These are phyloP conservation scores for Mercurialis annua DNA, from an alignment of 345 rosid genomes.

Conservation along the genomic window DNA sequence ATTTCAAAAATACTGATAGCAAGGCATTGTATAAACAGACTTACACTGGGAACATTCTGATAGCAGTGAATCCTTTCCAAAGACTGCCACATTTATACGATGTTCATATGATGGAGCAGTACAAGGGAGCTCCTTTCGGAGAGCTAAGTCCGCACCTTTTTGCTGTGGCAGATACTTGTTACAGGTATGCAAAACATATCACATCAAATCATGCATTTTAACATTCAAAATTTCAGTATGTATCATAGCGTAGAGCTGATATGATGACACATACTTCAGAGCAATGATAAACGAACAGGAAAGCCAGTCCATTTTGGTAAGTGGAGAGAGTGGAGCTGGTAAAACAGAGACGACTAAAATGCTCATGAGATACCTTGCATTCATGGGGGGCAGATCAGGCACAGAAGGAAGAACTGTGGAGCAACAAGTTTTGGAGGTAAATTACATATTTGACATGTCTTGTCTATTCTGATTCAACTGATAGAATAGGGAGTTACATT, in stretches of 20 bases:
- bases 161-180: slow-evolving; percentile 58
- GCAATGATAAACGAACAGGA: slow-evolving; percentile 69
- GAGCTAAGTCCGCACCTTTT: slow-evolving; percentile 63
- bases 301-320: slow-evolving; percentile 69
- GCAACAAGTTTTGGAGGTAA: slow-evolving; percentile 76
- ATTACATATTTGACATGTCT: slow-evolving; percentile 6
- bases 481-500: slow-evolving; percentile 15
- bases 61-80: slow-evolving; percentile 62
- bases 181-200: slow-evolving; percentile 36
- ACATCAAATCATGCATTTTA: not conserved
- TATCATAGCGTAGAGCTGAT: not conserved
- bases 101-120: slow-evolving; percentile 57
- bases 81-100: slow-evolving; percentile 60
- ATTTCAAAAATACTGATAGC: slow-evolving; percentile 19
- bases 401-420: slow-evolving; percentile 75
- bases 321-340: slow-evolving; percentile 97
- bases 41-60: slow-evolving; percentile 61
- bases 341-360: slow-evolving; percentile 91
- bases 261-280: slow-evolving; percentile 27
- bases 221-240: not conserved
- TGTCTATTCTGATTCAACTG: slow-evolving; percentile 10
- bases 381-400: slow-evolving; percentile 75
- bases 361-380: slow-evolving; percentile 92
- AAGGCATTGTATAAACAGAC: slow-evolving; percentile 41
- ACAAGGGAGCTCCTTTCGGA: slow-evolving; percentile 61